These are phyloP conservation scores for Pythium rishiriense DNA, from an alignment of 352 stramenopile genomes.

Conservation along the genomic window DNA sequence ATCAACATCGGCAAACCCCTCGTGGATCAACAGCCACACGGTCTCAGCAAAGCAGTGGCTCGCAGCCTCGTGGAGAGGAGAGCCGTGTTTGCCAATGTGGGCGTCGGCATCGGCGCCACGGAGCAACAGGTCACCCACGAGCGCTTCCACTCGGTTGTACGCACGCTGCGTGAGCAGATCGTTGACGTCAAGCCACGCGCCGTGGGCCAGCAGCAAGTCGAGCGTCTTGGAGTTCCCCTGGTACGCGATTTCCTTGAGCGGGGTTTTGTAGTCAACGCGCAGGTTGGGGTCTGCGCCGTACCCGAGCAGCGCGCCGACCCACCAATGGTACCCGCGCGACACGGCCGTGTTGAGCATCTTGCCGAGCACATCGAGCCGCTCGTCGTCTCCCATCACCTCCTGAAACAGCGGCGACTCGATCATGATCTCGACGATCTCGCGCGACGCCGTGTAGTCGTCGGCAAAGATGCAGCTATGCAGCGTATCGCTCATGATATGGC, in stretches of 20 bases:
- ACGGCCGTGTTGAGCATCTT: not conserved
- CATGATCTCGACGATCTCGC: constrained; percentile 15
- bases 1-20: not conserved
- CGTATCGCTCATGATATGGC: not conserved
- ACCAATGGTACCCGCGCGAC: not conserved
- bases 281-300: constrained; percentile 22
- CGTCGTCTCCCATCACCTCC: not conserved
- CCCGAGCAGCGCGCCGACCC: constrained; percentile 16
- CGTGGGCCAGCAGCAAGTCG: not conserved
- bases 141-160: not conserved
- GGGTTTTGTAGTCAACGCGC: not conserved
- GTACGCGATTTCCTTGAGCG: not conserved
- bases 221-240: not conserved
- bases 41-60: not conserved
- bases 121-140: not conserved
- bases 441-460: not conserved
- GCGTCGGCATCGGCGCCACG: not conserved
- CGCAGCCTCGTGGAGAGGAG: not conserved
- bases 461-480: not conserved
- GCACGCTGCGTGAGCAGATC: not conserved
- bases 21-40: not conserved
- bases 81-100: not conserved
- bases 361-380: not conserved
- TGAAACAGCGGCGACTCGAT: constrained; percentile 6
- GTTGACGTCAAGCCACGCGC: not conserved